phyloP scores from a whole-genome alignment of 805 yeast species.

The Barnettozyma californica region DNA sequence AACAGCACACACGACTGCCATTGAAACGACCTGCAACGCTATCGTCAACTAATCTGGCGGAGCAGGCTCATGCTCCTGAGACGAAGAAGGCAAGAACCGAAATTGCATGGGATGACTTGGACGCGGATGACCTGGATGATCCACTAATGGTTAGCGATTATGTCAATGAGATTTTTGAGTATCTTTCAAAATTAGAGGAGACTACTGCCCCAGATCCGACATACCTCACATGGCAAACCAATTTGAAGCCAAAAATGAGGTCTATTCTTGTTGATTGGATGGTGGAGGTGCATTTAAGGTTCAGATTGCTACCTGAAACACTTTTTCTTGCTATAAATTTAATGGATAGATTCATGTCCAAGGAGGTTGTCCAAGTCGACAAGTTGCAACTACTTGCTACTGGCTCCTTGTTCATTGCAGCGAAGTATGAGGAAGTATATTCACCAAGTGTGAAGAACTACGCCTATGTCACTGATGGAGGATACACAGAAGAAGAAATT shows the following conservation, averaged over 20 bases:
- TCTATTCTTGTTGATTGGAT: conserved; percentile 91
- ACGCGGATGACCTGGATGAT: conserved; percentile 63
- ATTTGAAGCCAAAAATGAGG: conserved; percentile 76
- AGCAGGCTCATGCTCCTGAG: conserved; percentile 3
- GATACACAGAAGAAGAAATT: conserved; percentile 74
- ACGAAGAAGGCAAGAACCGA: conserved; percentile 15
- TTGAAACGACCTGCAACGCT: conserved; percentile 1
- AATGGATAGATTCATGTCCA: conserved; percentile 82
- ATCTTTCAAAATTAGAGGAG: conserved; percentile 61
- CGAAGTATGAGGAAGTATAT: conserved; percentile 89
- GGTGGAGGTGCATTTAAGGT: conserved; percentile 80
- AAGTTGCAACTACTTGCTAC: conserved; percentile 82
- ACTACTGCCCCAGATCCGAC: conserved; percentile 67
- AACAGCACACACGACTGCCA: conserved; percentile 5
- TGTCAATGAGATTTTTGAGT: conserved; percentile 76
- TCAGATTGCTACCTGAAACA: conserved; percentile 81
- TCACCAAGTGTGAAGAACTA: conserved; percentile 82
- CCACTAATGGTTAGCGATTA: conserved; percentile 91
- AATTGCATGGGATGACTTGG: conserved; percentile 44
- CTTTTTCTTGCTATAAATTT: conserved; percentile 75
- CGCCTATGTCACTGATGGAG: conserved; percentile 84
- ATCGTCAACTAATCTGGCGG: neutral
- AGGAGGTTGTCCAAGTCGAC: conserved; percentile 68
- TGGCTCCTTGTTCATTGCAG: conserved; percentile 81
- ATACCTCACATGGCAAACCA: conserved; percentile 58